Base-by-base conservation (phyloP, 1,284 basidiomycete genomes). In the Athelia psychrophila region DNA sequence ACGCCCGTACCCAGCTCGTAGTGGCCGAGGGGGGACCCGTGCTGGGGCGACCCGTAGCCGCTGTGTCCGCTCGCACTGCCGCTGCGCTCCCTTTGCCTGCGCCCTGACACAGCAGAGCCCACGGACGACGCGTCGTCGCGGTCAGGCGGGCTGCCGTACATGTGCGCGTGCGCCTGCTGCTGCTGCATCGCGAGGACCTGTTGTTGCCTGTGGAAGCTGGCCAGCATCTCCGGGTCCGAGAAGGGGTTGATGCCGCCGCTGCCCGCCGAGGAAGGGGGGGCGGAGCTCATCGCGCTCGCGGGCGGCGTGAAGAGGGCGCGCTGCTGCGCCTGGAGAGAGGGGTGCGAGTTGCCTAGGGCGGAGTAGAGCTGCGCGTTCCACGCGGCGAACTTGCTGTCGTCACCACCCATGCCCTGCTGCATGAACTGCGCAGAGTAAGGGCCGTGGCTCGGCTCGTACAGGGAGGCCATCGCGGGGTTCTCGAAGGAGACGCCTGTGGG, bases 121-220 rank as follows among this genome's bases (percentile, higher is more conserved):
- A 77, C 66, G 27, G 73, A 73, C 15, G 71, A 73, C 1, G 65
- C 54, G 52, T 79, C 77, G 51, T 78, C 76, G 15, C 65, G 63
- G 55, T 76, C 73, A 27, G 60, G 53, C 18, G 69, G 60, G 48
- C 70, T 64, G 40, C 62, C 65, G 55, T 62, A 67, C 52, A 62
- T 53, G 51, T 64, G 59, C 25, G 51, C 55, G 54, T 55, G 54
- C 20, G 47, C 44, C 35, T 48, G 47, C 38, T 60, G 60, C 44
- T 65, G 62, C 40, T 66, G 64, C 48, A 67, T 54, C 3, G 62
- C 55, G 15, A 24, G 16, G 27, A 70, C 18, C 44, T 66, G 2
- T 23, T 73, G 67, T 48, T 71, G 73, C 25, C 66, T 62, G 58
- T 71, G 67, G 15, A 72, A 51, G 55, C 61, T 64, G 35, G 63